A percentile compares a stretch with the other conserved stretches of the same genome.
These are phyloP conservation scores for Brachypodium distachyon DNA, from an alignment of 202 grass and related monocot genomes.

Conservation along the genomic window DNA sequence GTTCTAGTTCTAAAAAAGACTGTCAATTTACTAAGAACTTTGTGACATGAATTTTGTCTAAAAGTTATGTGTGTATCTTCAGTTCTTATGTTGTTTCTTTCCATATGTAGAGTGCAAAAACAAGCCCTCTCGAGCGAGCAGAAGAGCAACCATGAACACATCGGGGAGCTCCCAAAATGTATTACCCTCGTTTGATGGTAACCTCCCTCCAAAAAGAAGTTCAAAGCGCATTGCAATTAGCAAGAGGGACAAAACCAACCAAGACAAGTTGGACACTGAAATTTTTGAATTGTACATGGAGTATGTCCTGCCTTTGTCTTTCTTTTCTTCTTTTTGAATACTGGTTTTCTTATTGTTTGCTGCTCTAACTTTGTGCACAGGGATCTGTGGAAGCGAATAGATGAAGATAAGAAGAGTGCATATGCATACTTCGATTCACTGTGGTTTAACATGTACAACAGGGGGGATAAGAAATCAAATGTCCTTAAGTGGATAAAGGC, in stretches of 20 bases:
- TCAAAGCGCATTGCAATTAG: constrained; percentile 30
- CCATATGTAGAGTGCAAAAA: constrained; percentile 4
- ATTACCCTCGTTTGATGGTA: constrained; percentile 12
- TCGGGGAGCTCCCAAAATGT: constrained; percentile 2
- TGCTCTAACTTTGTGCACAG: constrained; percentile 27
- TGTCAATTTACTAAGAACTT: not conserved
- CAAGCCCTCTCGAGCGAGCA: constrained; percentile 21
- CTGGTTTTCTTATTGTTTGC: constrained; percentile 11
- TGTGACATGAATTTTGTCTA: not conserved
- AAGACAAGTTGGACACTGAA: constrained; percentile 52
- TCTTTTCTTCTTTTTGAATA: not conserved
- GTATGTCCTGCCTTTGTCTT: constrained; percentile 36
- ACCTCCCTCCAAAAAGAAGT: not conserved
- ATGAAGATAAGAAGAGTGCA: constrained; percentile 56
- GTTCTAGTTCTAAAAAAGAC: no score
- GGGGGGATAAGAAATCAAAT: constrained; percentile 29
- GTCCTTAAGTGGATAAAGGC: constrained; percentile 82
- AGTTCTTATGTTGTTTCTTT: not conserved
- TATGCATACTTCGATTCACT: constrained; percentile 79
- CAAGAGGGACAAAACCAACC: constrained; percentile 23
- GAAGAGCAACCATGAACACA: not conserved
- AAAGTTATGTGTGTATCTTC: not conserved
- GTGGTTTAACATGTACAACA: constrained; percentile 77
- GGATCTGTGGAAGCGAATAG: constrained; percentile 59
- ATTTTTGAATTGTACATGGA: constrained; percentile 78